phyloP scores from a whole-genome alignment of 768 basidiomycete species.

The Collybiopsis luxurians region DNA sequence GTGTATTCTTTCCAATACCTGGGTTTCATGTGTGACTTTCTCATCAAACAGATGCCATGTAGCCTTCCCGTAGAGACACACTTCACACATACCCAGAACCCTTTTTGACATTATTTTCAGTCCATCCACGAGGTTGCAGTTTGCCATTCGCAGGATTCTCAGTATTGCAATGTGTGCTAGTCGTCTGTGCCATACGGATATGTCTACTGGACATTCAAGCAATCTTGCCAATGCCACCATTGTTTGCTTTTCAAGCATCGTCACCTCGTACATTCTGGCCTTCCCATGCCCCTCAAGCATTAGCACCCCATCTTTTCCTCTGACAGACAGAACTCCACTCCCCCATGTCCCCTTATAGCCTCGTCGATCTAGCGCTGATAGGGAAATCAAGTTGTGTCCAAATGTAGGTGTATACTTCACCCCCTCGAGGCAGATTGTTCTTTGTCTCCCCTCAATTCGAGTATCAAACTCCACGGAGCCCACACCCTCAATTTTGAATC shows the following conservation, averaged over 20 bases:
- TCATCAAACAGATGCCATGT: conserved; percentile 19
- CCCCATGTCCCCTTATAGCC: background rate
- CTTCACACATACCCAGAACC: conserved; percentile 13
- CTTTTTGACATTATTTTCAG: conserved; percentile 10
- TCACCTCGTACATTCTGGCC: background rate
- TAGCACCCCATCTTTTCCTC: accelerated
- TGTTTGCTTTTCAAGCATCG: too few species aligned
- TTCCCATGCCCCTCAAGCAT: background rate
- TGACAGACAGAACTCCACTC: background rate
- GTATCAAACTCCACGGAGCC: background rate
- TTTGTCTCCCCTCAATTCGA: background rate
- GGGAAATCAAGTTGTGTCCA: too few species aligned
- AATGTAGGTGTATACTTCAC: too few species aligned
- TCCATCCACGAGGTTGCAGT: conserved; percentile 16
- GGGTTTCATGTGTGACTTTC: conserved; percentile 10
- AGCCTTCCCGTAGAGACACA: conserved; percentile 25
- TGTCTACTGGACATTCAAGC: background rate
- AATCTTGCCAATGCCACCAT: background rate
- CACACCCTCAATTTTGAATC: background rate
- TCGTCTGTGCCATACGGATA: background rate
- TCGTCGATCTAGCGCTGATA: background rate
- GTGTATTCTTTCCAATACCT: conserved; percentile 15
- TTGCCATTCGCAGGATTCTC: conserved; percentile 11
- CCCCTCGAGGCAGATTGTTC: background rate
- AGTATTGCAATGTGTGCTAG: conserved; percentile 11